Percentiles rank a stretch among this genome's conserved stretches.
phyloP scores from a whole-genome alignment of 139 green algal genomes.

The Nannochloris sp. region DNA sequence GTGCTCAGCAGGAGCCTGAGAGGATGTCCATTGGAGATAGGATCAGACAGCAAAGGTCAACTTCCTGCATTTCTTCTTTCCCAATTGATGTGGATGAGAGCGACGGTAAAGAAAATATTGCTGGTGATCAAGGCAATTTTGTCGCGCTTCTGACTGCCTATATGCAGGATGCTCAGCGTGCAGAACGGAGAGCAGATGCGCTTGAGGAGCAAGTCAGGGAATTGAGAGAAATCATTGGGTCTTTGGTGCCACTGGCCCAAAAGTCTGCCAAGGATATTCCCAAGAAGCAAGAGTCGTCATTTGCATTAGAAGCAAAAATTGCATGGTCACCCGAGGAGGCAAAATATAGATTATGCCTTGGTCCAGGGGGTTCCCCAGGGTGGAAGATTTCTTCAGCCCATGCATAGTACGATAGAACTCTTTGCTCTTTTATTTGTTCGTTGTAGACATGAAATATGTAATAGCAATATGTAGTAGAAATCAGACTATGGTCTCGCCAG shows the following conservation, averaged over 20 bases:
- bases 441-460: no score
- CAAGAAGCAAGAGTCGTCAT: background rate
- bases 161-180: background rate
- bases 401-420: no score
- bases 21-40: no score
- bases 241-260: background rate
- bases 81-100: background rate
- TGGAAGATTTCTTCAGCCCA: slow-evolving; percentile 1
- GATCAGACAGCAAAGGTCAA: no score
- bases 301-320: background rate
- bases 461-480: no score
- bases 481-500: background rate
- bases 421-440: no score
- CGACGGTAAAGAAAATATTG: background rate
- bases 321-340: background rate
- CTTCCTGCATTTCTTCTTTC: no score
- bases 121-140: background rate
- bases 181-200: background rate
- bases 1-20: background rate
- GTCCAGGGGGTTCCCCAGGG: background rate
- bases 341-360: background rate
- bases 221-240: background rate
- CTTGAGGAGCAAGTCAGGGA: slow-evolving; percentile 4
- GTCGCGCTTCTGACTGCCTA: background rate
- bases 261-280: background rate